Percentiles rank a stretch among this genome's conserved stretches.
phyloP scores from a whole-genome alignment of 148 eudicot species.

The Nepenthes gracilis region DNA sequence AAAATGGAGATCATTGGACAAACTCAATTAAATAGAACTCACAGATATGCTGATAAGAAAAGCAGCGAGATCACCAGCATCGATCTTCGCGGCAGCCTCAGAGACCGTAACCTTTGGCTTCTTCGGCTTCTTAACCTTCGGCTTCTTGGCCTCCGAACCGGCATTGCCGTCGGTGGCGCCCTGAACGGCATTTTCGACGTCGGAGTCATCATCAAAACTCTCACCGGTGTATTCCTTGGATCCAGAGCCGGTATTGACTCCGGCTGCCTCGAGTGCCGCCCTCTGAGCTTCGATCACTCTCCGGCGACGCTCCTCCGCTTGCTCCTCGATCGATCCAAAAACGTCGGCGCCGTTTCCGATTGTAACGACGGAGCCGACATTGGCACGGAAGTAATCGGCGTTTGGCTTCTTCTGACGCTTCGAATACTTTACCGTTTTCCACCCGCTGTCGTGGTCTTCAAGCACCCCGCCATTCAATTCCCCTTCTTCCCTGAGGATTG shows the following conservation, averaged over 20 bases:
- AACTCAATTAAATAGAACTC: constrained; percentile 5
- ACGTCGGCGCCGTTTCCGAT: constrained; percentile 1
- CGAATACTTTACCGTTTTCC: constrained; percentile 15
- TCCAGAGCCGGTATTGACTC: background rate
- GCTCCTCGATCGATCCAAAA: constrained; percentile 7
- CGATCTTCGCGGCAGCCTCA: constrained; percentile 15
- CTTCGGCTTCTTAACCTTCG: constrained; percentile 10
- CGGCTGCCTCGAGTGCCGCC: constrained; percentile 8
- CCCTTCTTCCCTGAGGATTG: constrained; percentile 12
- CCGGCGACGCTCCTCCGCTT: constrained; percentile 15
- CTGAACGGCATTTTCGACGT: constrained; percentile 1
- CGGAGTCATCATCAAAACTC: background rate
- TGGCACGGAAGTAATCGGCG: constrained; percentile 7
- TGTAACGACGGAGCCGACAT: constrained; percentile 4
- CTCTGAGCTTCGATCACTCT: constrained; percentile 19
- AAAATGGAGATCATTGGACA: background rate
- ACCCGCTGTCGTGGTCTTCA: constrained; percentile 10
- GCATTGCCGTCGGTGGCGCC: constrained; percentile 5
- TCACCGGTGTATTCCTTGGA: constrained; percentile 4
- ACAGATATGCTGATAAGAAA: constrained; percentile 13
- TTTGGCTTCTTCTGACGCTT: constrained; percentile 1
- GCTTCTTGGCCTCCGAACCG: constrained; percentile 4
- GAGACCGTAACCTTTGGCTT: constrained; percentile 8
- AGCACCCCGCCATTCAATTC: constrained; percentile 12
- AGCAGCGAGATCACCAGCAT: constrained; percentile 17